phyloP scores from a whole-genome alignment of 176 grass and related monocot species.

The Panicum miliaceum region DNA sequence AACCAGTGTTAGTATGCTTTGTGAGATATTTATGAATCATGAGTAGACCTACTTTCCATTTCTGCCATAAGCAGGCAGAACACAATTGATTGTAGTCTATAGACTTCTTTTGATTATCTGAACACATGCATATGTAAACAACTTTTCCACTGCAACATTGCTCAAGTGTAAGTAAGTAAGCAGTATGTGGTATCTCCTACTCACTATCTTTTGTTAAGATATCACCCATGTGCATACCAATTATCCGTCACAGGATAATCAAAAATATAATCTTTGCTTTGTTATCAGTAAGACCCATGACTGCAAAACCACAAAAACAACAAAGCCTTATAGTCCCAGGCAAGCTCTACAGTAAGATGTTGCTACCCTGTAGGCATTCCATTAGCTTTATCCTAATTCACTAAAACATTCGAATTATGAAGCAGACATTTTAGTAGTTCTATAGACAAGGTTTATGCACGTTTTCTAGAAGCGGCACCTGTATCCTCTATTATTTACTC shows the following conservation, averaged over 20 bases:
- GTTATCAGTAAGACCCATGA: constrained; percentile 23
- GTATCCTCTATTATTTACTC: constrained; percentile 38
- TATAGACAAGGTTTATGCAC: background rate
- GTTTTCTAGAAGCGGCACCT: background rate
- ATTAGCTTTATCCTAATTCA: constrained; percentile 9
- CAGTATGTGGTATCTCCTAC: background rate
- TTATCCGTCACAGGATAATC: background rate
- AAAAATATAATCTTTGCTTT: background rate
- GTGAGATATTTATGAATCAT: background rate
- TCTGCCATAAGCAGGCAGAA: background rate
- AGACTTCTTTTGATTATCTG: constrained; percentile 24
- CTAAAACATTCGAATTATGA: constrained; percentile 27
- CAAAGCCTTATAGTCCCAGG: background rate
- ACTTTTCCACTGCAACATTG: background rate
- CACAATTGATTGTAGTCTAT: background rate
- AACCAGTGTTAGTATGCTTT: background rate
- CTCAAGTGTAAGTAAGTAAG: constrained; percentile 13
- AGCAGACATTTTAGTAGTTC: constrained; percentile 16
- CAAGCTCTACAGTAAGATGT: background rate
- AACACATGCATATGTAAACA: background rate
- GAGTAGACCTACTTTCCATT: background rate
- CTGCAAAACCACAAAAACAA: background rate
- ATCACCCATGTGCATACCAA: background rate
- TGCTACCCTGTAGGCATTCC: background rate
- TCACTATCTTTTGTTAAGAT: constrained; percentile 15